Base-by-base conservation (phyloP, 2,329 filamentous ascomycete species). In the Fusarium agapanthi region DNA sequence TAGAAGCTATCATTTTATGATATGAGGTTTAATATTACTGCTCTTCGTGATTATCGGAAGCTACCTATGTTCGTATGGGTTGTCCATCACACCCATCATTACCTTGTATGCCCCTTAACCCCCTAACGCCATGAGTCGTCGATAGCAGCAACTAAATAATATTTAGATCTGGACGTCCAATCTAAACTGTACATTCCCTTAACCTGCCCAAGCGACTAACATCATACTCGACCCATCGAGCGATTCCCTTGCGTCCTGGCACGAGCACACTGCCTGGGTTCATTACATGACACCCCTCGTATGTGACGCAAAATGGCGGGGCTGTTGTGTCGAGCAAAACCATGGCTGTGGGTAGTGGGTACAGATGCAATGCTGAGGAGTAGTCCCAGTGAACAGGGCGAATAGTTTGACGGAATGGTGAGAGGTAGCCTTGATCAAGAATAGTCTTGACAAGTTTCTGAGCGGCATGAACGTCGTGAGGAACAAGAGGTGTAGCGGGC, bases 251-350 rank as follows among this genome's bases (percentile, higher is more conserved):
- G 59, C 91, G 87, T 1, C 91, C 92, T 1, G 89, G 85, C 0
- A 93, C 90, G 30, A 97, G 87, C 55, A 99, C 82, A 54, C 88
- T 87, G 11, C 95, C 94, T 0, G 96, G 95, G 80, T 99, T 99
- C 88, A 99, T 91, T 38, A 98, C 95, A 83, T 96, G 93, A 79
- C 96, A 98, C 0, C 95, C 95, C 81, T 97, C 95, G 79, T 98
- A 98, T 20, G 93, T 97, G 72, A 98, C 86, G 60, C 92, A 92
- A 78, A 97, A 99, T 0, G 94, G 88, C 20, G 93, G 91, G 15
- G 92, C 91, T 45, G 95, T 93, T 1, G 92, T 86, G 82, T 99
- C 96, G 5, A 94, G 91, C 8, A 99, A 83, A 22, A 97, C 89
- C 78, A 98, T 85, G 2, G 93, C 90, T 26, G 93, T 95, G 5